phyloP scores from a whole-genome alignment of 2,329 filamentous ascomycete species.

The Colletotrichum viniferum region DNA sequence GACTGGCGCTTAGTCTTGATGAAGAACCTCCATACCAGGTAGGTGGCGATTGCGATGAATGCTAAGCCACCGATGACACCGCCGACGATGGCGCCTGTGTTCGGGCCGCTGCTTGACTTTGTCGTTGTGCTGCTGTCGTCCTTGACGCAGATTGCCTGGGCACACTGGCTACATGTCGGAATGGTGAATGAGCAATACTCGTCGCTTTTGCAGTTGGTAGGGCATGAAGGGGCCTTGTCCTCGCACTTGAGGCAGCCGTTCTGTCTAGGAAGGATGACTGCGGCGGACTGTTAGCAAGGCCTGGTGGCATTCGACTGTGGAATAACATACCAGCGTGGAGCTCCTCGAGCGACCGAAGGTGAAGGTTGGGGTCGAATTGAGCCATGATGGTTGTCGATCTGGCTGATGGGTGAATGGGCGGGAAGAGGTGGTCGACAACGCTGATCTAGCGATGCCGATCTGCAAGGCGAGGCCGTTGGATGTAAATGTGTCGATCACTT shows the following conservation, averaged over 20 bases:
- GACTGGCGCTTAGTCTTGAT: constrained; percentile 79
- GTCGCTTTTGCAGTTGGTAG: constrained; percentile 41
- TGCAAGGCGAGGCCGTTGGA: constrained; percentile 2
- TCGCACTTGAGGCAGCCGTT: constrained; percentile 52
- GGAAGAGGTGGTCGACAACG: neutral
- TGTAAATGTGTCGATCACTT: constrained; percentile 10
- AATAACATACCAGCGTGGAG: constrained; percentile 15
- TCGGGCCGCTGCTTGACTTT: constrained; percentile 49
- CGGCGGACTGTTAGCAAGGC: neutral
- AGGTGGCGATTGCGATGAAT: constrained; percentile 75
- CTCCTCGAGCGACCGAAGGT: constrained; percentile 22
- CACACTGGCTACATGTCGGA: constrained; percentile 52
- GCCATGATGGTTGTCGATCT: neutral
- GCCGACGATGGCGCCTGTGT: constrained; percentile 85
- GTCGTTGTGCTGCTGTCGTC: constrained; percentile 26
- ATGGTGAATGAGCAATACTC: constrained; percentile 51
- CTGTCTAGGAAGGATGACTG: constrained; percentile 41
- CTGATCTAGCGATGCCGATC: constrained; percentile 12
- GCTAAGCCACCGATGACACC: constrained; percentile 86
- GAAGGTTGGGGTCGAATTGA: constrained; percentile 19
- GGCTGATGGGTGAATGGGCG: neutral
- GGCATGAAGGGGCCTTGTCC: constrained; percentile 46
- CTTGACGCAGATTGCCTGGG: constrained; percentile 49
- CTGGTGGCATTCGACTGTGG: neutral
- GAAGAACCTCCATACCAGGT: constrained; percentile 86